phyloP scores from a whole-genome alignment of 169 alveolate species.

The Cryptosporidium felis region DNA sequence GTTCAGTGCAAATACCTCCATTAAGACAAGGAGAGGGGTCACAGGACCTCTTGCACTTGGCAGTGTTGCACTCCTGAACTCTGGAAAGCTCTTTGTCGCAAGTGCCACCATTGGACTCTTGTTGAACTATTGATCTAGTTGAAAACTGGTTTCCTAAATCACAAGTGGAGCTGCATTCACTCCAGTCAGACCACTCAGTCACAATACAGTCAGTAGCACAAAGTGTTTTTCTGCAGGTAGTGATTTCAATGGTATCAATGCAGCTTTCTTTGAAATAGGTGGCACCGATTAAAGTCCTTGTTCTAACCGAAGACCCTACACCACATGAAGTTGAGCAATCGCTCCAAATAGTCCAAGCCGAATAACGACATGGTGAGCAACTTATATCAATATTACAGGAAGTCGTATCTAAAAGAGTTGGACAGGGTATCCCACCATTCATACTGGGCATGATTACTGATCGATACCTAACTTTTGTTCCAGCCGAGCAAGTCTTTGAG shows the following conservation, averaged over 20 bases:
- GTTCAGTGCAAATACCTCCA: slow-evolving; percentile 35
- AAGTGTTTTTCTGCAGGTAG: slow-evolving; percentile 19
- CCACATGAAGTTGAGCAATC: slow-evolving; percentile 33
- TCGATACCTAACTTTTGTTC: slow-evolving; percentile 34
- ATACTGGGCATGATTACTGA: slow-evolving; percentile 66
- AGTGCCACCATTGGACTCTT: slow-evolving; percentile 47
- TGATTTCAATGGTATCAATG: slow-evolving; percentile 39
- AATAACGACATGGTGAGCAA: slow-evolving; percentile 40
- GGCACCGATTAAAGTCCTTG: slow-evolving; percentile 68
- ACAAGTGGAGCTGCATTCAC: slow-evolving; percentile 64
- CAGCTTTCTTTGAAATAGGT: background rate
- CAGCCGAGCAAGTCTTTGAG: slow-evolving; percentile 59
- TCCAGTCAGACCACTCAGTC: slow-evolving; percentile 73
- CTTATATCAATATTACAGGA: slow-evolving; percentile 42
- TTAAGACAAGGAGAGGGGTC: slow-evolving; percentile 57
- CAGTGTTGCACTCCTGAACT: slow-evolving; percentile 19
- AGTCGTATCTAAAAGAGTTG: background rate
- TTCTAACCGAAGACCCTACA: slow-evolving; percentile 54
- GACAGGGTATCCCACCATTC: slow-evolving; percentile 56
- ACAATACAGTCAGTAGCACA: slow-evolving; percentile 56
- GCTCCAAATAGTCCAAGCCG: slow-evolving; percentile 21
- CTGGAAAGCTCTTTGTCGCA: background rate
- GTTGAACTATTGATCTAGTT: slow-evolving; percentile 15
- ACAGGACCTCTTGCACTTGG: slow-evolving; percentile 25
- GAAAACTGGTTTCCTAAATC: slow-evolving; percentile 32